These are phyloP conservation scores for Silene vulgaris DNA, from an alignment of 179 eudicot species.

Conservation along the genomic window DNA sequence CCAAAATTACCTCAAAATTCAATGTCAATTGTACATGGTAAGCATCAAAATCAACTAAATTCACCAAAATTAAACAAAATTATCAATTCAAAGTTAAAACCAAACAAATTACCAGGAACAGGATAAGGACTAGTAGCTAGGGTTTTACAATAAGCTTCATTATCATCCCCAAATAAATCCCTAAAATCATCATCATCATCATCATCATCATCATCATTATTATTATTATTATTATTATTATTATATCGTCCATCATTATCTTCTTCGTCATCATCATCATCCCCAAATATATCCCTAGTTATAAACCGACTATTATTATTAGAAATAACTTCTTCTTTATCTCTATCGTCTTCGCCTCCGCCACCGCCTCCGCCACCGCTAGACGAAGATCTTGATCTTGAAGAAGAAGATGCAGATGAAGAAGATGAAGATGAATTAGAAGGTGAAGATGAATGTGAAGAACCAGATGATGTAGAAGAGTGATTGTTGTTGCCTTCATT, in stretches of 20 bases:
- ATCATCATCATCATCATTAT: background rate
- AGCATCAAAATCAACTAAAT: slow-evolving; percentile 14
- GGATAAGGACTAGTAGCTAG: slow-evolving; percentile 49
- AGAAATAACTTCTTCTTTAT: slow-evolving; percentile 25
- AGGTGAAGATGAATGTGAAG: slow-evolving; percentile 12
- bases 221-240: background rate
- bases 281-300: slow-evolving; percentile 37
- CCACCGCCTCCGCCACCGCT: slow-evolving; percentile 40
- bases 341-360: slow-evolving; percentile 39
- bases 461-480: background rate
- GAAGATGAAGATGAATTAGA: slow-evolving; percentile 15
- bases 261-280: slow-evolving; percentile 28
- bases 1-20: background rate
- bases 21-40: background rate
- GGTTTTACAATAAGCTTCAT: slow-evolving; percentile 75
- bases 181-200: slow-evolving; percentile 35
- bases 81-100: background rate
- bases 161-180: slow-evolving; percentile 92
- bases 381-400: slow-evolving; percentile 4
- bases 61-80: background rate
- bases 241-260: slow-evolving; percentile 21
- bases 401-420: background rate
- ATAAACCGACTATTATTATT: slow-evolving; percentile 31
- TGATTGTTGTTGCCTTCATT: background rate
- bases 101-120: slow-evolving; percentile 59